Evolutionary conservation across 2,329 filamentous ascomycete species (phyloP).

Genomic region (Niveomyces coronatus): DNA sequence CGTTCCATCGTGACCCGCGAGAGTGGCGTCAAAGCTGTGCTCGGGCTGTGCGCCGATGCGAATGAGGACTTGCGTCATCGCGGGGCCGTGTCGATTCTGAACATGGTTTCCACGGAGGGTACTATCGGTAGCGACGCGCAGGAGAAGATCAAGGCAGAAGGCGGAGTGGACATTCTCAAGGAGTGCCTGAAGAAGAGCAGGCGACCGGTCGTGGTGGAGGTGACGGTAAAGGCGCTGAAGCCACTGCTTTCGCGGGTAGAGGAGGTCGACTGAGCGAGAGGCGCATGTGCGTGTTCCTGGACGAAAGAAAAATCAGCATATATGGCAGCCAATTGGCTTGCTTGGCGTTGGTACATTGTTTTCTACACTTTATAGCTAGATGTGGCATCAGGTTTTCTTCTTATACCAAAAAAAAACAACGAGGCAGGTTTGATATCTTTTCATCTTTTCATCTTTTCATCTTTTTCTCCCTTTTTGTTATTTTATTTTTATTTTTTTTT

Average conservation of each 20-base stretch:
- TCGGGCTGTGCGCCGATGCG: constrained; percentile 69
- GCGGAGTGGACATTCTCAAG: constrained; percentile 59
- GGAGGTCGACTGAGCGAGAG: constrained; percentile 6
- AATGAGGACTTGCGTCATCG: constrained; percentile 58
- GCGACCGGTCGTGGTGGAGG: constrained; percentile 58
- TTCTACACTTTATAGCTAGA: not conserved
- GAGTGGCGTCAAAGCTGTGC: constrained; percentile 63
- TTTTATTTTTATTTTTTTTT: not conserved
- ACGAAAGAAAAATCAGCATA: not conserved
- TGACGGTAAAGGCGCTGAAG: constrained; percentile 65
- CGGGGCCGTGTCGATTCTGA: constrained; percentile 65
- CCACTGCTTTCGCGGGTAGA: constrained; percentile 39
- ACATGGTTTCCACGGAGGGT: constrained; percentile 58
- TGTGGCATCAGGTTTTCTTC: not conserved
- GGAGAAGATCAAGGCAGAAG: constrained; percentile 49
- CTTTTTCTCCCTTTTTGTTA: not conserved
- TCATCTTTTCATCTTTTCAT: not conserved
- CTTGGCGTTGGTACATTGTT: not conserved
- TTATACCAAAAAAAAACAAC: too few species aligned
- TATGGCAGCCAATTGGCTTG: not conserved
- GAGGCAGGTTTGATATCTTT: too few species aligned
- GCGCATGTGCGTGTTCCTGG: not conserved
- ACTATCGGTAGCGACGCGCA: constrained; percentile 52
- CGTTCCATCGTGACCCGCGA: constrained; percentile 59
- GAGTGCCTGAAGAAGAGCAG: constrained; percentile 58